Conservation (phyloP, 192 early-diverging fungal species). For the Dimargaris verticillata region DNA sequence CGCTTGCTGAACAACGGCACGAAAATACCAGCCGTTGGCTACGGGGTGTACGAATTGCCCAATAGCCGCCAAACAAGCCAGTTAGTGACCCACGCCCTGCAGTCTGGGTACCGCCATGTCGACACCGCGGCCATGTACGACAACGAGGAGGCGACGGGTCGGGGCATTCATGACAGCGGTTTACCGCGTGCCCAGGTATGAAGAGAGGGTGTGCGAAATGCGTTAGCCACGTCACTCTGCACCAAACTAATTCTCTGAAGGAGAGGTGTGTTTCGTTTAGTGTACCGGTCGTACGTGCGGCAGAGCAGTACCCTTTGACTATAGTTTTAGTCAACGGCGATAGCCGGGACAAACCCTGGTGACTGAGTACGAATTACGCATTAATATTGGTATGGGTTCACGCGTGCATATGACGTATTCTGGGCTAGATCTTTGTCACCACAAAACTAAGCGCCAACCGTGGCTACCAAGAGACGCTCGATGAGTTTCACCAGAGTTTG, state of each 20-base stretch:
- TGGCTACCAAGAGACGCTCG: slow-evolving; percentile 25
- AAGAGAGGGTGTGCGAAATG: too few relatives aligned
- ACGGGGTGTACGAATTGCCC: slow-evolving; percentile 21
- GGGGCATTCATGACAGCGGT: slow-evolving; percentile 12
- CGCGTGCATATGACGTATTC: too few relatives aligned
- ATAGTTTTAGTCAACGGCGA: too few relatives aligned
- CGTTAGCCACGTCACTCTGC: too few relatives aligned
- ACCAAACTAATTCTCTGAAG: too few relatives aligned
- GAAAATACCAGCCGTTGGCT: slow-evolving; percentile 14
- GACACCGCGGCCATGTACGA: slow-evolving; percentile 29
- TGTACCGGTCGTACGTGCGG: too few relatives aligned
- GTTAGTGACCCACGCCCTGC: slow-evolving; percentile 16
- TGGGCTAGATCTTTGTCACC: slow-evolving; percentile 8
- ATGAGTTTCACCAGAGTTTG: slow-evolving; percentile 34
- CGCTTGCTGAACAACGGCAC: slow-evolving; percentile 1
- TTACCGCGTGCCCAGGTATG: slow-evolving; percentile 1
- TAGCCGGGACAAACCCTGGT: too few relatives aligned
- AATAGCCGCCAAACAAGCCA: background rate
- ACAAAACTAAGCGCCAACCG: slow-evolving; percentile 23
- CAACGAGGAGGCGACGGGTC: slow-evolving; percentile 13
- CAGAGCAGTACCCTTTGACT: too few relatives aligned
- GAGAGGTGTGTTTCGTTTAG: too few relatives aligned
- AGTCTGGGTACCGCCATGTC: slow-evolving; percentile 24
- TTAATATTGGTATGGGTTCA: too few relatives aligned
- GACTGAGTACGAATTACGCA: too few relatives aligned